These are phyloP conservation scores for Delitschia confertaspora DNA, from an alignment of 495 filamentous ascomycete genomes.

Conservation along the genomic window DNA sequence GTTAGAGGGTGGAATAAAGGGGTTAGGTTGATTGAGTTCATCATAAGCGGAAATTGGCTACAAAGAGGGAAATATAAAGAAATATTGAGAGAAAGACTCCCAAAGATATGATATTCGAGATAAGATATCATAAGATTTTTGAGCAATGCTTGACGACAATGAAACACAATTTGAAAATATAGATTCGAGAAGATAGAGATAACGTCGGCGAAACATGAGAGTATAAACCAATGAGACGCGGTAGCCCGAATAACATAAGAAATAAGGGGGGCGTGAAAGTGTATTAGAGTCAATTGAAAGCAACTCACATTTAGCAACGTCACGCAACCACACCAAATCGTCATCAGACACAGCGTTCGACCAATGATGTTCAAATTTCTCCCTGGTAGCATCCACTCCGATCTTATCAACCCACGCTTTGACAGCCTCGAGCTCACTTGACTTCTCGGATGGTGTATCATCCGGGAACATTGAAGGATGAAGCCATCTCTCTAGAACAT, in stretches of 20 bases:
- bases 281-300: not conserved
- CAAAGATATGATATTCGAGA: no score
- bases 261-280: not conserved
- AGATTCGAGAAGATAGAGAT: no score
- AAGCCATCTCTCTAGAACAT: conserved; percentile 50
- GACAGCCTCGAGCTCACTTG: conserved; percentile 43
- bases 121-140: no score
- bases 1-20: not conserved
- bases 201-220: no score
- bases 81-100: no score
- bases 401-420: conserved; percentile 34
- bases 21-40: no score
- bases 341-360: conserved; percentile 37
- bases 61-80: not conserved
- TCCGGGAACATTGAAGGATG: conserved; percentile 37
- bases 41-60: not conserved
- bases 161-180: no score
- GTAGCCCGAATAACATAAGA: conserved; percentile 1
- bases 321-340: conserved; percentile 41
- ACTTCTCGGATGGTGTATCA: conserved; percentile 24
- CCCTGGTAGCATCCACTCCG: conserved; percentile 40
- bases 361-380: conserved; percentile 46
- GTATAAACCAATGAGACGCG: no score
- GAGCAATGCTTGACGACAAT: no score
- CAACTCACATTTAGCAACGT: conserved; percentile 35